Conservation (phyloP, 495 filamentous ascomycete species). For the Penicillium taxi region DNA sequence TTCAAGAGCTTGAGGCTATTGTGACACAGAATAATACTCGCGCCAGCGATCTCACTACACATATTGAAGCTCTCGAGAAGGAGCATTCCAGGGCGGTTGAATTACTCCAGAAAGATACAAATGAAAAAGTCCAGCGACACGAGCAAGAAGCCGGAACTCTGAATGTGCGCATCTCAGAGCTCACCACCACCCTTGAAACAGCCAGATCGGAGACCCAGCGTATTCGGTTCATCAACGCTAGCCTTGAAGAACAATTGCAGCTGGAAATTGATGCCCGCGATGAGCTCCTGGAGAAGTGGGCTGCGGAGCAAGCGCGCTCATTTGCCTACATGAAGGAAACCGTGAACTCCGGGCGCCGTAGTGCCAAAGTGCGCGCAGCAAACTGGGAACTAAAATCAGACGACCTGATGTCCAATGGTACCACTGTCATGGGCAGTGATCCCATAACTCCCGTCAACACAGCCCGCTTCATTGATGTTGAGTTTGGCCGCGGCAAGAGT, state of each 20-base stretch:
- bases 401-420: conserved; percentile 44
- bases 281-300: conserved; percentile 32
- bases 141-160: conserved; percentile 37
- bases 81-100: conserved; percentile 21
- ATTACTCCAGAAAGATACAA: conserved; percentile 21
- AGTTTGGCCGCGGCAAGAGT: conserved; percentile 38
- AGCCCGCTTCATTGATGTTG: conserved; percentile 39
- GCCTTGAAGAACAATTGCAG: conserved; percentile 30
- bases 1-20: conserved; percentile 34
- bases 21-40: conserved; percentile 30
- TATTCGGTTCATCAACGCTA: conserved; percentile 24
- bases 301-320: conserved; percentile 29
- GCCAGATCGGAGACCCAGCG: conserved; percentile 26
- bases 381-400: conserved; percentile 39
- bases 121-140: conserved; percentile 25
- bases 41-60: conserved; percentile 28
- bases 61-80: conserved; percentile 26
- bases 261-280: conserved; percentile 32
- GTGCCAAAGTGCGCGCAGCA: conserved; percentile 32
- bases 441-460: conserved; percentile 42
- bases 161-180: conserved; percentile 34
- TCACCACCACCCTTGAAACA: conserved; percentile 30
- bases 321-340: conserved; percentile 36
- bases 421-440: conserved; percentile 32
- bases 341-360: conserved; percentile 28